Evolutionary conservation across 257 asterid species (phyloP), one percentile per base, ranked within the genome.

Genomic region (Forsythia suspensa): DNA sequence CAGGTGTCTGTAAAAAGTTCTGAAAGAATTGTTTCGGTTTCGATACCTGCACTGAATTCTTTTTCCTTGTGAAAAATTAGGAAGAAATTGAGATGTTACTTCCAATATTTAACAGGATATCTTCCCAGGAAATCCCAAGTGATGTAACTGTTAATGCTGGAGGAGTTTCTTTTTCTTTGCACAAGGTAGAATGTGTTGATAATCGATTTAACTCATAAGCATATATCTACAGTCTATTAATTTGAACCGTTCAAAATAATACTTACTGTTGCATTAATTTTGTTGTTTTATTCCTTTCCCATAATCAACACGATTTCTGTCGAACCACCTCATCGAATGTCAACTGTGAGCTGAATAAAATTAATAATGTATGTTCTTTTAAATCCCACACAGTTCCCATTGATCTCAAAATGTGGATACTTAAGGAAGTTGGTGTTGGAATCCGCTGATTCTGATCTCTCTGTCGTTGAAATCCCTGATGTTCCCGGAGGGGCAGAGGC

Each of bases 401-500:
- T 92, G 76, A 92, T 90, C 75, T 90, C 98, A 5, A 94, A 94
- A 89, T 87, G 94, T 75, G 98, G 98, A 55, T 84, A 86, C 84
- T 76, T 94, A 75, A 79, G 92, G 82, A 94, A 87, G 75, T 71
- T 88, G 4, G 79, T 90, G 29, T 84, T 92, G 0, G 92, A 92
- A 76, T 87, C 92, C 34, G 39, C 42, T 0, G 93, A 87, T 11
- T 82, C 87, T 12, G 88, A 86, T 46, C 74, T 86, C 68, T 73
- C 91, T 8, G 76, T 36, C 0, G 41, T 94, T 15, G 92, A 94
- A 48, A 74, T 94, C 86, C 90, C 92, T 12, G 93, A 90, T 36
- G 41, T 92, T 34, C 94, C 98, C 0, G 98, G 97, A n/a, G 98
- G 97, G 13, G 86, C 92, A 4, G 97, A 91, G 52, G 94, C 91